phyloP scores from a whole-genome alignment of 179 eudicot species.

The Sideroxylon spinosum region DNA sequence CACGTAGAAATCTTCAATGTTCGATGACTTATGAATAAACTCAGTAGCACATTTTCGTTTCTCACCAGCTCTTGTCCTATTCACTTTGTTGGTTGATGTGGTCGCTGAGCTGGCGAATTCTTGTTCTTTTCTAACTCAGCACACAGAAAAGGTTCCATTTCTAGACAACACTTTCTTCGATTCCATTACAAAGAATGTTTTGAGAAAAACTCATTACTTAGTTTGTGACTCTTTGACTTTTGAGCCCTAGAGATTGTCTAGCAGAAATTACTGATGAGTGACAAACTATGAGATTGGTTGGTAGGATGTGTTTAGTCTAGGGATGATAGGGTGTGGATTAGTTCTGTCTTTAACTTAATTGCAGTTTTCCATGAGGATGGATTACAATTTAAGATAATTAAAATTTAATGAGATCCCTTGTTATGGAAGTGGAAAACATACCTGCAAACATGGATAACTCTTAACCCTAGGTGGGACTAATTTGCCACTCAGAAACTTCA shows the following conservation, averaged over 20 bases:
- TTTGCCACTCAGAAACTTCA: too few species aligned
- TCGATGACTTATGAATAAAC: neutral
- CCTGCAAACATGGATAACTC: too few species aligned
- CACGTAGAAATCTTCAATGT: neutral
- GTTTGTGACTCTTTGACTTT: neutral
- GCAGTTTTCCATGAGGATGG: neutral
- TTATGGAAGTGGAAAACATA: too few species aligned
- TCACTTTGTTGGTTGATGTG: neutral
- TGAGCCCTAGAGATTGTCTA: neutral
- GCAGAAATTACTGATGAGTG: neutral
- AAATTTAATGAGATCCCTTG: too few species aligned
- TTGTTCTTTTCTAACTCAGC: neutral
- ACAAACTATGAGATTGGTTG: neutral
- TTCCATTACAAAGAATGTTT: neutral
- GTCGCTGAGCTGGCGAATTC: neutral
- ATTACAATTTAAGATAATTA: too few species aligned
- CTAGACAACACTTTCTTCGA: neutral
- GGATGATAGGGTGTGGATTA: neutral
- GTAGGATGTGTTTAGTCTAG: neutral
- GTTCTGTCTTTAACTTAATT: neutral
- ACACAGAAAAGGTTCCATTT: neutral
- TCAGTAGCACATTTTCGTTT: neutral
- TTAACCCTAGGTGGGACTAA: too few species aligned
- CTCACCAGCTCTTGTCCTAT: neutral
- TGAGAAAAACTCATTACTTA: neutral